Base-by-base conservation (phyloP, 1,139 yeast genomes). In the Scheffersomyces illinoinensis region DNA sequence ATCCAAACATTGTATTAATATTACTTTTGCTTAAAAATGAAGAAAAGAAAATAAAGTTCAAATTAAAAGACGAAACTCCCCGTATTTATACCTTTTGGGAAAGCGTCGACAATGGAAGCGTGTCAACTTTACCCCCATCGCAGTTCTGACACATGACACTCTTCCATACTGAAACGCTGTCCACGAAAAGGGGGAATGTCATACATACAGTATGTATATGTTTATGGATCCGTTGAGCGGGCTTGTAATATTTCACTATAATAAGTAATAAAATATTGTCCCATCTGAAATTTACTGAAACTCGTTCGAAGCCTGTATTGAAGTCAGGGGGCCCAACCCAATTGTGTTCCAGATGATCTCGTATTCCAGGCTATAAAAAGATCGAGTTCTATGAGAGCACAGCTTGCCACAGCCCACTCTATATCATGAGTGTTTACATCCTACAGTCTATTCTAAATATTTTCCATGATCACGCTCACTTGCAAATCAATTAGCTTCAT, bases 1-100 rank as follows among this genome's bases (percentile, higher is more conserved):
- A 65, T 50, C 68, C 70, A 57, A 67, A 67, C 68, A 65, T 65
- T 50, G 8, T 60, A 17, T 33, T 50, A n/a, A 39, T 43, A 20
- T 48, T 48, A 7, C 17, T 33, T 33, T 33, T 33, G 17, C 12
- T 10, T 33, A 10, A 33, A 10, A 33, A 33, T 14, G 43, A 33
- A 33, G 21, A 18, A 10, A 1, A 12, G 50, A 21, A 48, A 12
- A 48, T 17, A 20, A 10, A 14, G 4, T 2, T 12, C 17, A 33
- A 33, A 8, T 33, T 33, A 7, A 12, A 8, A 33, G 43, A 33
- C 17, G 17, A 33, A 33, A 33, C 4, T 12, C 7, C 51, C 51
- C 24, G n/a, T 12, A 48, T 48, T 48, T 48, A 48, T 48, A 48
- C 51, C 26, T 48, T 18, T 48, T 48, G 21, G 26, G 26, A 48